Conservation (phyloP, 2,329 filamentous ascomycete species). For the Paracorniculantispora psalliotae region DNA sequence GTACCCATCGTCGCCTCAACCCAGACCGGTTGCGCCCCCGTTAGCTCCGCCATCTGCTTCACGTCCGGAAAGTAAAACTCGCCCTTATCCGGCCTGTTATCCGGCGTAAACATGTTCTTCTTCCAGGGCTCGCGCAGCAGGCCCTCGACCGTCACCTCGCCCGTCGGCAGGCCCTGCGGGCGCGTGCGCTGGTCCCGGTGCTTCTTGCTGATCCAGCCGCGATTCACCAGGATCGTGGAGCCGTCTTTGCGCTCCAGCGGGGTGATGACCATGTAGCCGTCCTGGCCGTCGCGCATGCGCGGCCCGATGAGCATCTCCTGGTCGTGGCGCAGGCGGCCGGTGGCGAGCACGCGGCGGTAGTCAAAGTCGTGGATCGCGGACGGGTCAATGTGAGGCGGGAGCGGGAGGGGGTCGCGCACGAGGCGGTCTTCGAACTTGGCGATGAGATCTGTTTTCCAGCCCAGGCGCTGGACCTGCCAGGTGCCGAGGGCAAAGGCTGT, state of each 20-base stretch:
- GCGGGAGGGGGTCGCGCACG: conserved; percentile 74
- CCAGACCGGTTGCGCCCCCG: conserved; percentile 85
- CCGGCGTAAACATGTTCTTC: conserved; percentile 96
- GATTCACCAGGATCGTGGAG: conserved; percentile 76
- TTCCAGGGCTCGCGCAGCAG: conserved; percentile 86
- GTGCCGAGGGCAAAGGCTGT: conserved; percentile 87
- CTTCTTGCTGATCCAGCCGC: conserved; percentile 87
- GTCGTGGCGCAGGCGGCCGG: conserved; percentile 74
- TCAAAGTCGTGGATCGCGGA: conserved; percentile 84
- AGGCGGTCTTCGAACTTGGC: conserved; percentile 90
- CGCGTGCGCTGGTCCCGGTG: conserved; percentile 62
- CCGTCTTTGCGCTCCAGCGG: conserved; percentile 69
- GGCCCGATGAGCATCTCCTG: conserved; percentile 96
- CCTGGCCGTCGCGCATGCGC: conserved; percentile 78
- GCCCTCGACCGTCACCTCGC: conserved; percentile 75
- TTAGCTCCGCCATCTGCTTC: conserved; percentile 77
- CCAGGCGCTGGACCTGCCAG: conserved; percentile 91
- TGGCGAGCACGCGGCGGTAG: conserved; percentile 75
- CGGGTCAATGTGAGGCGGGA: conserved; percentile 79
- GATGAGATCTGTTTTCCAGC: conserved; percentile 90
- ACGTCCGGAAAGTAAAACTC: conserved; percentile 97
- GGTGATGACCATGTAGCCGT: conserved; percentile 88
- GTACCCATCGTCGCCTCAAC: conserved; percentile 92
- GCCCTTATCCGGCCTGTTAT: conserved; percentile 75
- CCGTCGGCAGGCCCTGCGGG: conserved; percentile 59